A percentile compares a stretch with the other conserved stretches of the same genome.
Conservation (phyloP, 495 filamentous ascomycete genomes). For the Hypoxylon intermedium region DNA sequence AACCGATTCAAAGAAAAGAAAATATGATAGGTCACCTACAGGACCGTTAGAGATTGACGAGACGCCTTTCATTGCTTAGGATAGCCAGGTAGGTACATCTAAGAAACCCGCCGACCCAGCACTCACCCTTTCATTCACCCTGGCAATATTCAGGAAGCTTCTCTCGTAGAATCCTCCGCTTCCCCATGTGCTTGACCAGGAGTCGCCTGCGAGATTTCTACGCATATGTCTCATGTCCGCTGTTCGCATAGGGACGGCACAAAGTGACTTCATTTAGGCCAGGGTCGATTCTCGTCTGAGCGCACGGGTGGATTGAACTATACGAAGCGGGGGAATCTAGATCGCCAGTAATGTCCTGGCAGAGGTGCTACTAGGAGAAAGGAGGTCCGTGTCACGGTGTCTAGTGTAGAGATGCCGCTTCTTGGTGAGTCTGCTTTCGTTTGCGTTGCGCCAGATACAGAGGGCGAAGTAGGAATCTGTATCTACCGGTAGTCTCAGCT, state of each 20-base stretch:
- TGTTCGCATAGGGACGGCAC: constrained; percentile 21
- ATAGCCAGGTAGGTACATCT: too few species aligned
- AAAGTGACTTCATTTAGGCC: not conserved
- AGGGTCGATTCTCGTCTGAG: constrained; percentile 5
- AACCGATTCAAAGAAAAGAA: constrained; percentile 13
- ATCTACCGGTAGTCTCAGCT: constrained; percentile 1
- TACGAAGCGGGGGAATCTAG: constrained; percentile 10
- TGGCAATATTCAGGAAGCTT: not conserved
- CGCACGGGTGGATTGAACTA: not conserved
- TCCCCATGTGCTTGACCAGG: constrained; percentile 8
- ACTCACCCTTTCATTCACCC: not conserved
- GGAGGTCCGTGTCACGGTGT: constrained; percentile 16
- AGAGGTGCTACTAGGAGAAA: constrained; percentile 14
- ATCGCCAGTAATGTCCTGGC: constrained; percentile 10
- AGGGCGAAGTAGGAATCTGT: constrained; percentile 1
- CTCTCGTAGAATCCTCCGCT: not conserved
- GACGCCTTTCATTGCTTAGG: constrained; percentile 11
- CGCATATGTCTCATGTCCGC: constrained; percentile 10
- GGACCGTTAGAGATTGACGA: constrained; percentile 17
- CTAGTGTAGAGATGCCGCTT: not conserved
- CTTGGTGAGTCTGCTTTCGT: constrained; percentile 6
- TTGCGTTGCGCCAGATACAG: constrained; percentile 19
- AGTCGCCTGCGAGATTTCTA: not conserved
- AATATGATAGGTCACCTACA: constrained; percentile 31
- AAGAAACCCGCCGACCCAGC: not conserved